These are phyloP conservation scores for Arthrobotrys pseudoclavata DNA, from an alignment of 2,329 filamentous ascomycete genomes.

Conservation along the genomic window DNA sequence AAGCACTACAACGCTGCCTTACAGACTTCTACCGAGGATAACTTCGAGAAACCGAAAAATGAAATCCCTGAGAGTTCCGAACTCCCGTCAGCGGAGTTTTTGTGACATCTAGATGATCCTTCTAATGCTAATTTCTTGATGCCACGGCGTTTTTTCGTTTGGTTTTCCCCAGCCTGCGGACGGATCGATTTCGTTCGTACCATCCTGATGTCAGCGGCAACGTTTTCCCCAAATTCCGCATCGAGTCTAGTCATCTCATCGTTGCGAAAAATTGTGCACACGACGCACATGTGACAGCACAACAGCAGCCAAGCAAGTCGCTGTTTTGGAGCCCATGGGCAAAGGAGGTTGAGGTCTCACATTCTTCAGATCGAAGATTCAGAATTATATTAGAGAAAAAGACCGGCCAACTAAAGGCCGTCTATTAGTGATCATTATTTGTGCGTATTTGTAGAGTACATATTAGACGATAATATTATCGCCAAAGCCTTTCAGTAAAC, in stretches of 20 bases:
- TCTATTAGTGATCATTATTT: slow-evolving; percentile 30
- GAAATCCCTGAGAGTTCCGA: not conserved
- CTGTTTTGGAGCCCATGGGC: not conserved
- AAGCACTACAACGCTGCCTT: slow-evolving; percentile 1
- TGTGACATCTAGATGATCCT: not conserved
- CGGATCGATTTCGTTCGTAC: not conserved
- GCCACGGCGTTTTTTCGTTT: slow-evolving; percentile 4
- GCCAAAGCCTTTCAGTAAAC: slow-evolving; percentile 4
- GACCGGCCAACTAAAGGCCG: slow-evolving; percentile 7
- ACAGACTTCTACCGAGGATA: slow-evolving; percentile 37
- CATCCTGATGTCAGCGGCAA: slow-evolving; percentile 2
- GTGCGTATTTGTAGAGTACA: slow-evolving; percentile 20
- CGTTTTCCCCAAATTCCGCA: slow-evolving; percentile 23
- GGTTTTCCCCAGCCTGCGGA: not conserved
- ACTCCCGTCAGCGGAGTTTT: not conserved
- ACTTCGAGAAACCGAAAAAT: not conserved
- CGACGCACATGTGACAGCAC: slow-evolving; percentile 56
- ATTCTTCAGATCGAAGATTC: slow-evolving; percentile 29
- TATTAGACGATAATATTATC: slow-evolving; percentile 11
- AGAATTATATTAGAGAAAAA: slow-evolving; percentile 1
- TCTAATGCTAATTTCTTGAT: not conserved
- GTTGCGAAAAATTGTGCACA: slow-evolving; percentile 49
- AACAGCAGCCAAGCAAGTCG: not conserved
- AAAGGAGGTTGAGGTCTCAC: slow-evolving; percentile 33
- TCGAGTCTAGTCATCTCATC: slow-evolving; percentile 37